Conservation (phyloP, 2,329 filamentous ascomycete species). For the Pseudogymnoascus sp. region DNA sequence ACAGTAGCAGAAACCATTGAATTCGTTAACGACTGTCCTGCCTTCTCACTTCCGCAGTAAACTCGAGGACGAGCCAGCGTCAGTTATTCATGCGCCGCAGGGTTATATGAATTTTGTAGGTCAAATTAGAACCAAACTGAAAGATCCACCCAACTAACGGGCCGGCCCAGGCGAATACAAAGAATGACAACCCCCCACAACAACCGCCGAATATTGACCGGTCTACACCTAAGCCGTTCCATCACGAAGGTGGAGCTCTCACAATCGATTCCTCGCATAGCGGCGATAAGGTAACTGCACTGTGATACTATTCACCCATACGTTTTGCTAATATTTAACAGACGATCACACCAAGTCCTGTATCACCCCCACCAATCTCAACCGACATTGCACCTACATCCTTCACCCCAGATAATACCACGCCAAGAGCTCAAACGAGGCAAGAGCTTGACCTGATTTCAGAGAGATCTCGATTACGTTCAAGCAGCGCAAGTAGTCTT, state of each 20-base stretch:
- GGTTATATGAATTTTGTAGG: constrained; percentile 75
- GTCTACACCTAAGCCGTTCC: constrained; percentile 10
- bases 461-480: constrained; percentile 49
- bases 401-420: constrained; percentile 63
- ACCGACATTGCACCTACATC: constrained; percentile 62
- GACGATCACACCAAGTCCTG: constrained; percentile 23
- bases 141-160: constrained; percentile 4
- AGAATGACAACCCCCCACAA: constrained; percentile 17
- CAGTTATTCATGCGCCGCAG: constrained; percentile 84
- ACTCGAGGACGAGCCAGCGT: constrained; percentile 71
- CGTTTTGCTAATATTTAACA: constrained; percentile 12
- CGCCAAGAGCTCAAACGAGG: constrained; percentile 75
- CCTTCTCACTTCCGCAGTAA: constrained; percentile 50
- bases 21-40: constrained; percentile 44
- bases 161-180: constrained; percentile 16
- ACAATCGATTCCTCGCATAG: constrained; percentile 11
- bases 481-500: constrained; percentile 65
- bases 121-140: constrained; percentile 11
- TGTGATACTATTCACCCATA: neutral
- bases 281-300: constrained; percentile 23
- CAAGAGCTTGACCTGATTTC: constrained; percentile 59
- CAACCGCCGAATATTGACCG: constrained; percentile 10
- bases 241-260: neutral
- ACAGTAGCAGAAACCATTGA: constrained; percentile 2
- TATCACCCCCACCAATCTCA: constrained; percentile 62